A percentile compares a stretch with the other conserved stretches of the same genome.
Conservation (phyloP, 2,329 filamentous ascomycete species). For the Orbilia oligospora region DNA sequence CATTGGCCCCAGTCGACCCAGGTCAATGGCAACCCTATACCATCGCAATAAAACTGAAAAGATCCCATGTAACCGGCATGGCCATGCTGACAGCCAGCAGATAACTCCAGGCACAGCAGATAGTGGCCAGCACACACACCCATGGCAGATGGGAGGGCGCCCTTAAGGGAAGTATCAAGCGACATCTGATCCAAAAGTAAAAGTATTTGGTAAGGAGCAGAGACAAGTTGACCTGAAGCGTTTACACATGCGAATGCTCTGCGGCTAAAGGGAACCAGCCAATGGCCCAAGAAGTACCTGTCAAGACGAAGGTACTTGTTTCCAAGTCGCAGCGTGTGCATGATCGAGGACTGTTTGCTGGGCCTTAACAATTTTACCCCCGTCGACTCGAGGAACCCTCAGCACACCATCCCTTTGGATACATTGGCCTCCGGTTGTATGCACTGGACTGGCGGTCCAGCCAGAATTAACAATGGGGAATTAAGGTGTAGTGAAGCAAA, state of each 20-base stretch:
- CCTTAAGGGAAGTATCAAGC: slow-evolving; percentile 54
- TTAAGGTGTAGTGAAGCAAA: slow-evolving; percentile 50
- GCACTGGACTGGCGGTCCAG: slow-evolving; percentile 23
- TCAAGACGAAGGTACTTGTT: slow-evolving; percentile 42
- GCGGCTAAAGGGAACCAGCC: slow-evolving; percentile 51
- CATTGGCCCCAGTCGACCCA: slow-evolving; percentile 40
- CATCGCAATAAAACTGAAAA: slow-evolving; percentile 31
- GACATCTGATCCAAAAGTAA: slow-evolving; percentile 34
- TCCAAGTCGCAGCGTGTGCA: slow-evolving; percentile 34
- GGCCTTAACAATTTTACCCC: slow-evolving; percentile 56
- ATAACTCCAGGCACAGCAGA: slow-evolving; percentile 27
- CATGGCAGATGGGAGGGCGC: too few relatives aligned
- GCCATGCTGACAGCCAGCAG: slow-evolving; percentile 21
- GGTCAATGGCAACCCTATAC: slow-evolving; percentile 35
- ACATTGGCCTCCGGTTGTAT: slow-evolving; percentile 51
- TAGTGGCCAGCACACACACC: slow-evolving; percentile 57
- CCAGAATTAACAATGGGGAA: slow-evolving; percentile 28
- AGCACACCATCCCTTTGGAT: slow-evolving; percentile 60
- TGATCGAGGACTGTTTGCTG: slow-evolving; percentile 59
- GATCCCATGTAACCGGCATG: slow-evolving; percentile 37
- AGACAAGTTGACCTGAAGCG: slow-evolving; percentile 21
- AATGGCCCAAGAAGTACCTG: slow-evolving; percentile 34
- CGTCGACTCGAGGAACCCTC: slow-evolving; percentile 46
- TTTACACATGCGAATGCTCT: slow-evolving; percentile 32
- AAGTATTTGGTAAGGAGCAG: slow-evolving; percentile 44